These are phyloP conservation scores for Trametes sp. DNA, from an alignment of 1,284 basidiomycete species.

Conservation along the genomic window DNA sequence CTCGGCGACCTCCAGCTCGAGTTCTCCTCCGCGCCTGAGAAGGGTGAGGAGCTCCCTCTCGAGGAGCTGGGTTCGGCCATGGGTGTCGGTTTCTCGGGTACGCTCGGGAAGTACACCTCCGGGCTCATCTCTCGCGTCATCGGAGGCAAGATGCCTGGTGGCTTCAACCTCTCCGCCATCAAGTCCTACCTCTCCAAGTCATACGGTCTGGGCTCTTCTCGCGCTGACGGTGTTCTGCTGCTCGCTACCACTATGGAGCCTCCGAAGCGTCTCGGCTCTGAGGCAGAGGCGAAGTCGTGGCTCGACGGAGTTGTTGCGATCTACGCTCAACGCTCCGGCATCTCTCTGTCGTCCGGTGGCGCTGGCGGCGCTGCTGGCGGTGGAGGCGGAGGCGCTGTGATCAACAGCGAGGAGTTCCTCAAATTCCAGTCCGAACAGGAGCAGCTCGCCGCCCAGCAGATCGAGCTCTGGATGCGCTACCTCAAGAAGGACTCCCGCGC, in stretches of 20 bases:
- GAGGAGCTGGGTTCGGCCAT: constrained; percentile 94
- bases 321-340: constrained; percentile 90
- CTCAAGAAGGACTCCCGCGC: constrained; percentile 92
- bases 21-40: constrained; percentile 93
- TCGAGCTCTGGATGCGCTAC: constrained; percentile 97
- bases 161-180: constrained; percentile 96
- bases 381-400: constrained; percentile 79
- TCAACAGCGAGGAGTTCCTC: constrained; percentile 98
- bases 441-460: constrained; percentile 90
- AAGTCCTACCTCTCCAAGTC: constrained; percentile 89
- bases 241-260: constrained; percentile 94
- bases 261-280: constrained; percentile 90
- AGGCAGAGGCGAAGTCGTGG: constrained; percentile 94
- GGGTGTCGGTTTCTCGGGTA: constrained; percentile 81
- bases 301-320: constrained; percentile 85
- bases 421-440: constrained; percentile 96
- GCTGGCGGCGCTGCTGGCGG: constrained; percentile 68
- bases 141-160: constrained; percentile 98
- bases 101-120: constrained; percentile 96
- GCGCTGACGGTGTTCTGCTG: constrained; percentile 91
- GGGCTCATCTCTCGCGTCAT: constrained; percentile 92
- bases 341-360: constrained; percentile 78
- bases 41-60: constrained; percentile 95
- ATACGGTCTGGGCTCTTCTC: constrained; percentile 92
- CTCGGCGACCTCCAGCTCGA: constrained; percentile 92